Base-by-base conservation (phyloP, 73 alveolate genomes). In the Paramecium bursaria region DNA sequence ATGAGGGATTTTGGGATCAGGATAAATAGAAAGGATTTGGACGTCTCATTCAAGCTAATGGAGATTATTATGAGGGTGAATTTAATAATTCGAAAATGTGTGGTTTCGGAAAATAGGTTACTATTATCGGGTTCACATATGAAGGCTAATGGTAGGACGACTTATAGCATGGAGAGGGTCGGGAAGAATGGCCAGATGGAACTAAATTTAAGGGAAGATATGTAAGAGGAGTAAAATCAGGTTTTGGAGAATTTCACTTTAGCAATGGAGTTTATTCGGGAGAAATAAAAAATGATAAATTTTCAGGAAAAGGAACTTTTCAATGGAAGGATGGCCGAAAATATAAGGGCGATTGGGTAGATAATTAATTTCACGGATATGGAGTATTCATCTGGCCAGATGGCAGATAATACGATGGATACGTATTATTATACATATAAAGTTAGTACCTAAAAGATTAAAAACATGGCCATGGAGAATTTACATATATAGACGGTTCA, bases 161-260 rank as follows among this genome's bases (percentile, higher is more conserved):
- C 48, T 23, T 35, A 44, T 21, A 87, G 49, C 54, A 87, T 11
- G 95, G 95, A n/a, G 79, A 73, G 27, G 95, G 93, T 10, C 39
- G 19, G 17, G 95, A 90, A 46, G 50, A 19, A 21, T 90, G 90
- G 89, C 91, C 91, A 15, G 93, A 90, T 87, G 95, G 95, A 0
- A 82, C 93, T 9, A 87, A 33, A 15, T 90, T 61, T 21, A 46
- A 42, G 48, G 95, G 93, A 44, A 51, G 10, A 5, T 90, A 53
- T 42, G 52, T 22, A 39, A 73, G 75, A 22, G 95, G 95, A 10
- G 13, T 75, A 49, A 74, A 89, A 54, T 50, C 27, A 14, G 92
- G 91, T 3, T 50, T 3, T 5, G 95, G 91, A 10, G 46, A 51
- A 42, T 52, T 76, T 42, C 29, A 22, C 2, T 89, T 91, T 85